Percentiles rank a stretch among this genome's conserved stretches.
Conservation (phyloP, 164 flowering plant genomes). For the Piper betle region DNA sequence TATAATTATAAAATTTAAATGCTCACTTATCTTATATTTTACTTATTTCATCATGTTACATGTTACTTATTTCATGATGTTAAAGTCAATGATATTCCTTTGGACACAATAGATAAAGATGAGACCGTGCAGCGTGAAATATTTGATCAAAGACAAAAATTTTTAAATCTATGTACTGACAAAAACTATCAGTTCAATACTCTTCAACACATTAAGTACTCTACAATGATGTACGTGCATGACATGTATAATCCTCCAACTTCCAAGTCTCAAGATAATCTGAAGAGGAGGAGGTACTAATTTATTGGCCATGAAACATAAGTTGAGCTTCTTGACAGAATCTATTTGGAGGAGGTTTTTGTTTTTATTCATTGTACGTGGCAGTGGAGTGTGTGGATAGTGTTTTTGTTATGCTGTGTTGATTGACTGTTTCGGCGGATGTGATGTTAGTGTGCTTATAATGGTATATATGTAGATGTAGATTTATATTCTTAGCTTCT, state of each 20-base stretch:
- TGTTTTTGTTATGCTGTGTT: no score
- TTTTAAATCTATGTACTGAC: slow-evolving; percentile 32
- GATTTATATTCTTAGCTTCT: no score
- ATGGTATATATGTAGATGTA: no score
- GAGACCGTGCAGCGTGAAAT: slow-evolving; percentile 12
- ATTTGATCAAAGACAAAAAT: slow-evolving; percentile 23
- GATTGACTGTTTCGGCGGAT: no score
- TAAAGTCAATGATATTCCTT: slow-evolving; percentile 14
- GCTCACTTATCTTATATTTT: neutral
- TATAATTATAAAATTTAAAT: no score
- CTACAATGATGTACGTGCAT: slow-evolving; percentile 48
- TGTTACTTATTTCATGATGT: slow-evolving; percentile 11
- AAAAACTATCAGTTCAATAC: slow-evolving; percentile 45
- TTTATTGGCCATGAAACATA: no score
- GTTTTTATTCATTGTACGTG: no score
- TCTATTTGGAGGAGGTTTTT: no score
- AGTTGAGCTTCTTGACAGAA: no score
- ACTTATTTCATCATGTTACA: slow-evolving; percentile 40
- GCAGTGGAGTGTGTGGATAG: no score
- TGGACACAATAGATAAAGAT: slow-evolving; percentile 29
- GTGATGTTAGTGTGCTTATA: no score
- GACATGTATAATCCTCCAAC: slow-evolving; percentile 19
- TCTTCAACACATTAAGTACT: slow-evolving; percentile 42
- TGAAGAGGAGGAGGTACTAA: neutral
- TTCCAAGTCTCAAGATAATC: no score